Conservation (phyloP, 257 asterid species). For the Petrea volubilis region DNA sequence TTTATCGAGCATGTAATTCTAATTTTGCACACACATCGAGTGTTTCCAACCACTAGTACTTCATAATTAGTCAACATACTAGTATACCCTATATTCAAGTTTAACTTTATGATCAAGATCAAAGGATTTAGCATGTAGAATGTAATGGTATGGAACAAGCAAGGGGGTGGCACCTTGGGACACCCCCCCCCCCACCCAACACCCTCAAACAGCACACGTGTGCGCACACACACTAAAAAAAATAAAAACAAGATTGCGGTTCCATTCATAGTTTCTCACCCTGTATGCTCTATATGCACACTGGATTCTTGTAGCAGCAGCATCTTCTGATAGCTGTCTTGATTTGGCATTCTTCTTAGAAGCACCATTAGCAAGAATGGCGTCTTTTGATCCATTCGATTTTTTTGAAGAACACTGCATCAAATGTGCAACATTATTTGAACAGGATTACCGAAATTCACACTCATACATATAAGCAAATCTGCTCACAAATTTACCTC, state of each 20-base stretch:
- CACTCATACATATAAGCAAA: background rate
- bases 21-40: too few species aligned
- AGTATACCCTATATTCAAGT: background rate
- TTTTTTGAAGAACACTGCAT: constrained; percentile 22
- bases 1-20: too few species aligned
- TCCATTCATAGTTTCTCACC: constrained; percentile 33
- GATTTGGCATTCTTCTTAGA: constrained; percentile 19
- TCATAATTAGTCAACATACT: background rate
- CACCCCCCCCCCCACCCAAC: too few species aligned
- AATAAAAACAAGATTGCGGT: too few species aligned
- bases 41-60: too few species aligned
- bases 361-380: constrained; percentile 29
- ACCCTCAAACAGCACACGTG: too few species aligned
- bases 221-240: too few species aligned
- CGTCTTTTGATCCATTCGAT: constrained; percentile 21
- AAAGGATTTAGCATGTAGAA: background rate
- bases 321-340: constrained; percentile 25
- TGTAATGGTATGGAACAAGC: too few species aligned
- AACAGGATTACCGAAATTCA: background rate
- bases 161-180: too few species aligned
- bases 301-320: constrained; percentile 61
- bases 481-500: constrained; percentile 24
- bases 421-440: background rate
- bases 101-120: background rate
- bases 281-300: constrained; percentile 47